A percentile compares a stretch with the other conserved stretches of the same genome.
These are phyloP conservation scores for Fomitopsis betulina DNA, from an alignment of 1,284 basidiomycete genomes.

Conservation along the genomic window DNA sequence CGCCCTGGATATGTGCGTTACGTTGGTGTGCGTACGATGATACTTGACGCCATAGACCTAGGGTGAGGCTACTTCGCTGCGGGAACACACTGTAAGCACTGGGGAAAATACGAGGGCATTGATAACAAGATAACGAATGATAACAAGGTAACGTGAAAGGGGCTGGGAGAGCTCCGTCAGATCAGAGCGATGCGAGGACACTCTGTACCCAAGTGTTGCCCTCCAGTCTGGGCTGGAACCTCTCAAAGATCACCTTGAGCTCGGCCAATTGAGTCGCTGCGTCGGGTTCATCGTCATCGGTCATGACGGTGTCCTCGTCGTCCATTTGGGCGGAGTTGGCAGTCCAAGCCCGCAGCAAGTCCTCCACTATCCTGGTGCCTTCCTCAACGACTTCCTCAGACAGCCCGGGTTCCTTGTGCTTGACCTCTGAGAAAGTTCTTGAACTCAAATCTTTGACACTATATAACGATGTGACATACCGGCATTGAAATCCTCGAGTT, in stretches of 20 bases:
- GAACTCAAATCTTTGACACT: background rate
- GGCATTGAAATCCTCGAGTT: conserved; percentile 89
- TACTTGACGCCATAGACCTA: too few relatives aligned
- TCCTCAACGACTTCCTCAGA: conserved; percentile 65
- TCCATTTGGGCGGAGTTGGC: conserved; percentile 30
- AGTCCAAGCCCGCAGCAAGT: conserved; percentile 78
- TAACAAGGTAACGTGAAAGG: background rate
- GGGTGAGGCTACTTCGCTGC: too few relatives aligned
- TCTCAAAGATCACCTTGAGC: conserved; percentile 61
- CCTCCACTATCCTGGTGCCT: conserved; percentile 79
- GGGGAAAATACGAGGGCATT: background rate
- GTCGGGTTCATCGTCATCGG: conserved; percentile 34
- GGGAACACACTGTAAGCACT: too few relatives aligned
- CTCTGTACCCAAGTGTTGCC: conserved; percentile 74
- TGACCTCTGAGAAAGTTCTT: conserved; percentile 23
- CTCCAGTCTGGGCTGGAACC: conserved; percentile 67
- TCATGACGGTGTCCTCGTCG: conserved; percentile 58
- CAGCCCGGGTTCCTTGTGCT: conserved; percentile 39
- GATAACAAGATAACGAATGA: background rate
- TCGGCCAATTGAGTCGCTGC: conserved; percentile 61
- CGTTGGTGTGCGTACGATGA: too few relatives aligned
- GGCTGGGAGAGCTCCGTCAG: conserved; percentile 1
- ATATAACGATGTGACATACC: conserved; percentile 2
- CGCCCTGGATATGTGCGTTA: too few relatives aligned
- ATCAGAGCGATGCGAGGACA: conserved; percentile 38